Base-by-base conservation (phyloP, 2,329 filamentous ascomycete genomes). In the Orbilia brochopaga region DNA sequence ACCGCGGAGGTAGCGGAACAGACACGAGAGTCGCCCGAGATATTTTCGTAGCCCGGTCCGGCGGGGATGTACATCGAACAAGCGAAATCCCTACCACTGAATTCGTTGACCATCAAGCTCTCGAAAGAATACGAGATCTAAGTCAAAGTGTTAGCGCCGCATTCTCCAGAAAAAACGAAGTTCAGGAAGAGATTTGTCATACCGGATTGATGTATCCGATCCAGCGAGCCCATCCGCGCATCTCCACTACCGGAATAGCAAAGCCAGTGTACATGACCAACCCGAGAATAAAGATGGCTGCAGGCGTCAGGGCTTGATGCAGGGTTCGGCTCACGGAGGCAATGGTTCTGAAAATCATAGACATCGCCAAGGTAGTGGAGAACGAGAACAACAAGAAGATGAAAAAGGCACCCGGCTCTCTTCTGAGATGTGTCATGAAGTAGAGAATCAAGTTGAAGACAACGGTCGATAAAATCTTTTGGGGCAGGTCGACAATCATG, bases 401-500 rank as follows among this genome's bases (percentile, higher is more conserved):
- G 83, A 96, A 96, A 83, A 94, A 96, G 0, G 87, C 80, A 1
- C 88, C 89, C 0, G 90, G 82, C 74, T 89, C 87, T 58, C 91
- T 85, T 62, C 89, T 85, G 30, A 97, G 82, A 74, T 92, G 89
- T 0, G 90, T 89, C 86, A 97, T 88, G 80, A 96, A 96, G 81
- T 96, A 96, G 1, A 96, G 80, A 0, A 86, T 83, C 32, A 92
- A 58, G 78, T 96, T 95, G 83, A 95, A 96, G 2, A 85, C 80
- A 74, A 95, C 83, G 0, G 86, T 81, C 76, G 92, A 92, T n/a
- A 80, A 40, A 7, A 95, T 80, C 79, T 94, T 96, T 80, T 91
- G 91, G 0, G 92, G 92, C 80, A 96, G 81, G 76, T 97, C 92
- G 73, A 86, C 89, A 30, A 96, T 80, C 88, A 96, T 94, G 8